Evolutionary conservation across 1,284 basidiomycete species (phyloP).

Genomic region (Mycosarcoma mackinlayi): DNA sequence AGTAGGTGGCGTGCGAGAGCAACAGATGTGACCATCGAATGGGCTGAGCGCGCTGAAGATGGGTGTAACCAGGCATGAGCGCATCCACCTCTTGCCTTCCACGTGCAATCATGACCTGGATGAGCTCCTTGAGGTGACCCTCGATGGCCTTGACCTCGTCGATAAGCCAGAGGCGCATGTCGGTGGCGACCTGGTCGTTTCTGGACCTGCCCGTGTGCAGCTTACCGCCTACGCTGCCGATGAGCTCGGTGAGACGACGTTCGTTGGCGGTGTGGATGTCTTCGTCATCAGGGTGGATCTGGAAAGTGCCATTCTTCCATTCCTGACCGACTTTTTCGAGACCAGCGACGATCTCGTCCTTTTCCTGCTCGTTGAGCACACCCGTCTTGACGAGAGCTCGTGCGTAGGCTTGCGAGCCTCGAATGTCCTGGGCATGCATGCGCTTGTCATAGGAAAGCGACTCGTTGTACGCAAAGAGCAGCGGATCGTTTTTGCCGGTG

Average conservation of each 20-base stretch:
- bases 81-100: conserved; percentile 91
- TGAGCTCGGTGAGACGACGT: conserved; percentile 89
- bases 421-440: conserved; percentile 91
- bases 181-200: conserved; percentile 98
- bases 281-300: conserved; percentile 80
- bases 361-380: conserved; percentile 81
- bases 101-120: conserved; percentile 87
- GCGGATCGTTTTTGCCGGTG: conserved; percentile 64
- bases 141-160: conserved; percentile 81
- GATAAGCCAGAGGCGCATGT: conserved; percentile 95
- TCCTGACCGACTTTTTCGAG: conserved; percentile 82
- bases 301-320: conserved; percentile 74
- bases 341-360: conserved; percentile 78
- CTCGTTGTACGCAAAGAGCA: conserved; percentile 67
- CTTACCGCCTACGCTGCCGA: conserved; percentile 74
- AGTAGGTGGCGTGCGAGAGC: conserved; percentile 92
- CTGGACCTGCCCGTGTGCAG: conserved; percentile 91
- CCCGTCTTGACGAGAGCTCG: conserved; percentile 82
- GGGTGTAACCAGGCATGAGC: conserved; percentile 94
- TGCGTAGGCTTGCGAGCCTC: conserved; percentile 94
- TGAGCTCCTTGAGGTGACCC: conserved; percentile 79
- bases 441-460: conserved; percentile 93
- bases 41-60: conserved; percentile 84
- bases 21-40: conserved; percentile 98
- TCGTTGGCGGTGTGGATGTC: conserved; percentile 99